Evolutionary conservation across 495 filamentous ascomycete genomes (phyloP).

Genomic region (Aspergillus indologenus): DNA sequence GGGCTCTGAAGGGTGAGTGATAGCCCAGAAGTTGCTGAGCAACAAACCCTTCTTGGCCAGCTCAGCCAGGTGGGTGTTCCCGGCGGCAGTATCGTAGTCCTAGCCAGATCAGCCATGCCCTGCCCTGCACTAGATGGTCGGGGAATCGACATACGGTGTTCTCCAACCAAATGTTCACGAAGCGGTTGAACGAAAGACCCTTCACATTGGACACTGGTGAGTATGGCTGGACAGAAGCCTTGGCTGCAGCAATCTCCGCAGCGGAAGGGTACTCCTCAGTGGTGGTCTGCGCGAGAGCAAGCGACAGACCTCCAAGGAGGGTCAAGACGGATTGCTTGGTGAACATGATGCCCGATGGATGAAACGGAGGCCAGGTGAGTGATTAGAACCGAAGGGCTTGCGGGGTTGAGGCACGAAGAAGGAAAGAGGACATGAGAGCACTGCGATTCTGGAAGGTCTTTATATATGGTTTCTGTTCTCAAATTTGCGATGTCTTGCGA

Average conservation of each 20-base stretch:
- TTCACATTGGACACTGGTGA: conserved; percentile 55
- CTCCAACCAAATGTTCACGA: conserved; percentile 69
- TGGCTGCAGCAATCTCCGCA: conserved; percentile 29
- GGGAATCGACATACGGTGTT: conserved; percentile 53
- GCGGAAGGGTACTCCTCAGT: conserved; percentile 27
- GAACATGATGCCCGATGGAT: conserved; percentile 14
- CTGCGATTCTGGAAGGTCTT: background rate
- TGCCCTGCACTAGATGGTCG: background rate
- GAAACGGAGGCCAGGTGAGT: background rate
- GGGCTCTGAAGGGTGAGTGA: conserved; percentile 67
- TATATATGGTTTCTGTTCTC: background rate
- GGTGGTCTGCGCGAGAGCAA: conserved; percentile 27
- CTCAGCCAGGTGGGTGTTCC: conserved; percentile 51
- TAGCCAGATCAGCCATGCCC: conserved; percentile 20
- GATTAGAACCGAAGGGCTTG: background rate
- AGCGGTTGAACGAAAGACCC: conserved; percentile 63
- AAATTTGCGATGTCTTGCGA: no score
- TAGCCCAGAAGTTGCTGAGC: conserved; percentile 59
- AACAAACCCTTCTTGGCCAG: conserved; percentile 59
- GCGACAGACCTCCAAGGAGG: conserved; percentile 24
- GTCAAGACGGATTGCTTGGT: conserved; percentile 18
- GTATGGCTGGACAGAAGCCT: conserved; percentile 29
- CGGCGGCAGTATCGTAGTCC: conserved; percentile 52
- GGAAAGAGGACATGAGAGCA: background rate
- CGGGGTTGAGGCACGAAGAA: background rate